A percentile compares a stretch with the other conserved stretches of the same genome.
These are phyloP conservation scores for Quaeritorhiza haematococci DNA, from an alignment of 371 early-diverging fungal genomes.

Conservation along the genomic window DNA sequence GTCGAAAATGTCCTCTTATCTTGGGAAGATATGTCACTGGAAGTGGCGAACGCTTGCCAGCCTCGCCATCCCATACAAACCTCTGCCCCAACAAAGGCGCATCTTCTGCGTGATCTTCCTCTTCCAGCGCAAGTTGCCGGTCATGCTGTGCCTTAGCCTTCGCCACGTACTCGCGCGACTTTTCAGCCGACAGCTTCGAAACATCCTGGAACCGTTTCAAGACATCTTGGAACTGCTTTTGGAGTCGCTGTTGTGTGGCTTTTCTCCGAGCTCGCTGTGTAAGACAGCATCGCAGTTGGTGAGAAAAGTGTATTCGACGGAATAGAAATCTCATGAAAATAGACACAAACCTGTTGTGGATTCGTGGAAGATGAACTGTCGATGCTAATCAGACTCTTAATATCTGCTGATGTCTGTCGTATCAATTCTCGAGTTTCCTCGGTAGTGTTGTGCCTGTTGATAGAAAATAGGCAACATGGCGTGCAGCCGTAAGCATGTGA, in stretches of 20 bases:
- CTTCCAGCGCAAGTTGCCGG: conserved; percentile 33
- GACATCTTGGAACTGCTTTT: conserved; percentile 88
- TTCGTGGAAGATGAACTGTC: not conserved
- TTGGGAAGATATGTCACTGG: too few relatives aligned
- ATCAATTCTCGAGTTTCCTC: conserved; percentile 78
- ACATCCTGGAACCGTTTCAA: conserved; percentile 81
- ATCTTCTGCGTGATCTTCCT: conserved; percentile 33
- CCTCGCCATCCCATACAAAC: not conserved
- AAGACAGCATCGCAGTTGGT: not conserved
- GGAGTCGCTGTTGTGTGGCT: conserved; percentile 75
- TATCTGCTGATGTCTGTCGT: conserved; percentile 66
- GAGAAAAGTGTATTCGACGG: not conserved
- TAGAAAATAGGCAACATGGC: not conserved
- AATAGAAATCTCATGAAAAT: not conserved
- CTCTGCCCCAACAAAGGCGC: conserved; percentile 12
- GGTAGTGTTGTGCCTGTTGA: conserved; percentile 68
- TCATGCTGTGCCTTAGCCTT: conserved; percentile 55
- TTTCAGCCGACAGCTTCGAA: conserved; percentile 76
- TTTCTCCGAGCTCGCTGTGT: conserved; percentile 69
- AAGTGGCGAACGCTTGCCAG: not conserved
- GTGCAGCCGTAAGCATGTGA: not conserved
- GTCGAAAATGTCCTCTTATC: not conserved
- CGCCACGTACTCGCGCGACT: conserved; percentile 81
- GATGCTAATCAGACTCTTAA: conserved; percentile 51
- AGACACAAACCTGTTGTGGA: not conserved